Conservation (phyloP, 805 yeast genomes). For the Metschnikowia cubensis region DNA sequence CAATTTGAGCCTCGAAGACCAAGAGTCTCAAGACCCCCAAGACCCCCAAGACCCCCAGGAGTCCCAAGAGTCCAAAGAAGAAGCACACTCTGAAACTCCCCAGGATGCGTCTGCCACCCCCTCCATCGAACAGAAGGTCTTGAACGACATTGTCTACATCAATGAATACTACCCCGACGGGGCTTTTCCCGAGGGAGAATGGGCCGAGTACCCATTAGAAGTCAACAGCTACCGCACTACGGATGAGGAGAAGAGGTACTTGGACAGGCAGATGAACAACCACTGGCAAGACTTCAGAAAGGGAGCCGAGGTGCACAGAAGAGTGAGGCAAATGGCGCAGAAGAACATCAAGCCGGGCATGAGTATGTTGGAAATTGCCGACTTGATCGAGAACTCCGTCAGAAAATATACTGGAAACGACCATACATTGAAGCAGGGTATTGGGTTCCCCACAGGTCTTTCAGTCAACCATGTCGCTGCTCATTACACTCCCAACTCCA, state of each 20-base stretch:
- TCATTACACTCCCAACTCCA: constrained; percentile 95
- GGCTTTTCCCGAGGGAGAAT: constrained; percentile 81
- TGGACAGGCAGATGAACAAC: constrained; percentile 59
- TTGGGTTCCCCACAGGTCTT: constrained; percentile 98
- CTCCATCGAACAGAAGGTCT: too few species aligned
- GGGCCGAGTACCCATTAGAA: constrained; percentile 73
- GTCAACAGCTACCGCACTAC: constrained; percentile 68
- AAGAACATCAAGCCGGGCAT: constrained; percentile 81
- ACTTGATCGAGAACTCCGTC: constrained; percentile 79
- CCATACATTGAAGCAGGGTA: constrained; percentile 66
- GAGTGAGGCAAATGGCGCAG: constrained; percentile 79
- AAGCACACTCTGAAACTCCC: not conserved
- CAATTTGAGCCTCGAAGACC: constrained; percentile 6
- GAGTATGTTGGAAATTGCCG: constrained; percentile 86
- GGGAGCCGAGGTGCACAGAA: constrained; percentile 93
- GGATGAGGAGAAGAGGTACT: constrained; percentile 78
- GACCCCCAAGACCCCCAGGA: not conserved
- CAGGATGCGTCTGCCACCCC: constrained; percentile 4
- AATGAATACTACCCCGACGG: constrained; percentile 66
- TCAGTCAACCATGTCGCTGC: constrained; percentile 94
- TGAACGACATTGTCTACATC: constrained; percentile 54
- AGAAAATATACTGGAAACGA: constrained; percentile 70
- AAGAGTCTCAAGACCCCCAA: not conserved
- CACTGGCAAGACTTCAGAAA: constrained; percentile 87
- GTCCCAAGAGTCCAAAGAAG: not conserved